These are phyloP conservation scores for Kwoniella shivajii DNA, from an alignment of 1,284 basidiomycete genomes.

Conservation along the genomic window DNA sequence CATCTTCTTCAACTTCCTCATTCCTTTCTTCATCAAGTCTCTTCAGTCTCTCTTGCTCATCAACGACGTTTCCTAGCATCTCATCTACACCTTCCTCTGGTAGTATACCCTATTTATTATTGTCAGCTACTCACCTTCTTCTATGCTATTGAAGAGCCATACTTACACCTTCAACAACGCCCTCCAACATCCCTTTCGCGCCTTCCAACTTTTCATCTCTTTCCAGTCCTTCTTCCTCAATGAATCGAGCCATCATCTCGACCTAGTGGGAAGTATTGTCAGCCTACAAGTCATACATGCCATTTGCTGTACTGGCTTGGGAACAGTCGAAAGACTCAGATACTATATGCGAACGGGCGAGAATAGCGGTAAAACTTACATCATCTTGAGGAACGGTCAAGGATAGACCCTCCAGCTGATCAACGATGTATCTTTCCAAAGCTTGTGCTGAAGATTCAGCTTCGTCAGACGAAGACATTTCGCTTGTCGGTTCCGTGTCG, in stretches of 20 bases:
- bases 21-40: constrained; percentile 23
- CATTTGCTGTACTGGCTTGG: too few relatives aligned
- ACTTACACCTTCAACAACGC: constrained; percentile 44
- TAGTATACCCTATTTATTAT: constrained; percentile 27
- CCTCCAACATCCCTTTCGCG: constrained; percentile 53
- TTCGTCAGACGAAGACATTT: constrained; percentile 2
- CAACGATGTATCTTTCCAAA: constrained; percentile 45
- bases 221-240: constrained; percentile 54
- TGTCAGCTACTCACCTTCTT: background rate
- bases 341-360: too few relatives aligned
- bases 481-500: background rate
- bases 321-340: too few relatives aligned
- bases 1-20: constrained; percentile 16
- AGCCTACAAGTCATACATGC: background rate
- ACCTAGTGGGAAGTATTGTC: constrained; percentile 27
- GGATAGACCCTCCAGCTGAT: constrained; percentile 35
- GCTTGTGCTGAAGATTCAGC: constrained; percentile 40
- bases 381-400: constrained; percentile 47
- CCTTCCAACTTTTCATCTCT: constrained; percentile 53
- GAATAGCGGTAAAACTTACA: constrained; percentile 22
- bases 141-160: background rate
- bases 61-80: constrained; percentile 36
- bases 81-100: constrained; percentile 36
- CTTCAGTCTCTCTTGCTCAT: constrained; percentile 39
- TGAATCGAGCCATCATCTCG: constrained; percentile 53